Evolutionary conservation across 257 asterid species (phyloP), one percentile per base, ranked within the genome.

Genomic region (Ilex aquifolium): DNA sequence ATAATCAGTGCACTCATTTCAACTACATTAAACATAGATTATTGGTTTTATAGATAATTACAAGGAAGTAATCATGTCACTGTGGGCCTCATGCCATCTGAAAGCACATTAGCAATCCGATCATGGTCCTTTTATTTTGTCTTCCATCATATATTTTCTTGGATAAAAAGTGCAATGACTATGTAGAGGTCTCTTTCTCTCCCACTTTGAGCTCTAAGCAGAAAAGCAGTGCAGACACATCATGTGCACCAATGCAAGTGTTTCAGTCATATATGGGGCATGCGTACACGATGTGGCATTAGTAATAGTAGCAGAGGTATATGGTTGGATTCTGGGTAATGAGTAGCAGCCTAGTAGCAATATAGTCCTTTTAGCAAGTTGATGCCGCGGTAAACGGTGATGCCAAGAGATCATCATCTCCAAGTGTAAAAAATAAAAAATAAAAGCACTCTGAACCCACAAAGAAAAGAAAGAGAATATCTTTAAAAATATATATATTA

Each of bases 1-100:
- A 69, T 76, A 75, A 71, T 84, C 81, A 75, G 76, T 82, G 85
- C 69, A 65, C 73, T 74, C 63, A 69, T 57, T 31, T 48, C 27
- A 60, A 50, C 69, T 61, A 51, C 65, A 63, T 66, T 67, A 32
- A 67, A 63, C 29, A 55, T 53, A 71, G 46, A 69, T 62, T 67
- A 64, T 21, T 68, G 77, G 55, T 32, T 44, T 39, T 55, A 64
- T 21, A 57, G 54, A 48, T 50, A 67, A 62, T 13, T 2, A 53
- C 29, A 57, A 49, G 60, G 65, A 61, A 58, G 72, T 61, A 74
- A 79, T 84, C 62, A 84, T 75, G 49, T 44, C 60, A 44, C 44
- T 15, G 54, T 61, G 74, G 77, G 66, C 82, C 76, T 59, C n/a
- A 69, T 59, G 70, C 62, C 36, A 72, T 31, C 63, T 58, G 42